These are phyloP conservation scores for Geotrichum histeridarum DNA, from an alignment of 1,139 yeast species.

Conservation along the genomic window DNA sequence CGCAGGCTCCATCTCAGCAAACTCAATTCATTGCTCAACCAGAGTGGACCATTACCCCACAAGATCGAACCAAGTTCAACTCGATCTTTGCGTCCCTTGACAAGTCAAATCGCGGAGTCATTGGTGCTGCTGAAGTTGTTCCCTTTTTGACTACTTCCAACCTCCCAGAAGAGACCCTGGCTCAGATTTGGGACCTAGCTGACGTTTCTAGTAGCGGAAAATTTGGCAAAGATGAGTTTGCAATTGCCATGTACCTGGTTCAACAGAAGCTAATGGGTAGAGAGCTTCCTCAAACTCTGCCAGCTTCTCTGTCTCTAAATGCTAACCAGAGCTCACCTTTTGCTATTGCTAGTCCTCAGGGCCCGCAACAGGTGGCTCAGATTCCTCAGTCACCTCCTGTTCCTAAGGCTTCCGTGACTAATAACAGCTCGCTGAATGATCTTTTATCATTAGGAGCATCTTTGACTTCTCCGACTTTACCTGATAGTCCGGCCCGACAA, in stretches of 20 bases:
- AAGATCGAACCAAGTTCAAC: slow-evolving; percentile 74
- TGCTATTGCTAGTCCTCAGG: slow-evolving; percentile 11
- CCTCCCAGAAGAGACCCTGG: slow-evolving; percentile 76
- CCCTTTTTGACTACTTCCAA: slow-evolving; percentile 85
- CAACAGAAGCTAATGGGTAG: slow-evolving; percentile 77
- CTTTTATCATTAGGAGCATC: slow-evolving; percentile 39
- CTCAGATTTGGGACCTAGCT: slow-evolving; percentile 90
- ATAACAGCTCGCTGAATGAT: slow-evolving; percentile 29
- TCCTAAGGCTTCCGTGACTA: slow-evolving; percentile 30
- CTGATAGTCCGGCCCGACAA: slow-evolving; percentile 21
- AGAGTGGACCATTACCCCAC: slow-evolving; percentile 66
- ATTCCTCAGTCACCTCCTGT: slow-evolving; percentile 21
- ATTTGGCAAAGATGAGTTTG: slow-evolving; percentile 75
- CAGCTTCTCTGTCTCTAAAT: slow-evolving; percentile 29
- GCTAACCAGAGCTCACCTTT: not conserved
- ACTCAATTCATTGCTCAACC: slow-evolving; percentile 38
- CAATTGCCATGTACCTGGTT: slow-evolving; percentile 89
- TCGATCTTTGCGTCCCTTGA: slow-evolving; percentile 73
- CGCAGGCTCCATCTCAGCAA: not conserved
- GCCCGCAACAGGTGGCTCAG: slow-evolving; percentile 23
- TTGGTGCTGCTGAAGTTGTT: slow-evolving; percentile 71
- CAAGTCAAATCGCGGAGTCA: slow-evolving; percentile 53
- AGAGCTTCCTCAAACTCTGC: slow-evolving; percentile 57
- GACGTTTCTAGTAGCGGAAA: slow-evolving; percentile 84
- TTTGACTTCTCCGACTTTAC: slow-evolving; percentile 34